Evolutionary conservation across 441 rosid genomes (phyloP), one percentile per base, ranked within the genome.

Genomic region (Pelargonium australe): DNA sequence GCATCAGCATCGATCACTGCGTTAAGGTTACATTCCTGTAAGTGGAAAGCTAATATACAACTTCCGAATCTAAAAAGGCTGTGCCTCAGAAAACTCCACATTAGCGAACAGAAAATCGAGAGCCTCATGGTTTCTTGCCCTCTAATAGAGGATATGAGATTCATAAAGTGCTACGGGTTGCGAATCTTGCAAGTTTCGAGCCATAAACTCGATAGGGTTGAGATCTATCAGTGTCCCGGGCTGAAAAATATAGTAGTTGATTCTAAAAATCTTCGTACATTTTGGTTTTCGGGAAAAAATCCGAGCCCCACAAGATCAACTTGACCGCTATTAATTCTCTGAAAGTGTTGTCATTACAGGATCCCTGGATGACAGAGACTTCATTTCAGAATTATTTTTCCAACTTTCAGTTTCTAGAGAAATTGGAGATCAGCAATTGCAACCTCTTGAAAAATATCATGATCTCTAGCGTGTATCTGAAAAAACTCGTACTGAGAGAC

Each of bases 101-200:
- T 76, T 28, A 51, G 57, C 40, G 78, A 67, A 23, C 17, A 40
- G 49, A 70, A 17, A 3, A 51, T 78, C n/a, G 10, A 23, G 65
- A 63, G 70, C 45, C 20, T 78, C 70, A 71, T 78, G 28, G 41
- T 1, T 10, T 12, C 71, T 61, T 78, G 79, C 72, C 78, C 80
- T 68, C 73, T 70, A 47, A 71, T 78, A 45, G 63, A 74, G 69
- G 80, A 78, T 68, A 70, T 78, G 55, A 76, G 84, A 64, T 72
- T 81, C 41, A 61, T 76, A 31, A 28, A 25, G 45, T 68, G 74
- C 68, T 71, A 2, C 5, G 77, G 84, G 57, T 65, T 74, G 45
- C 68, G 63, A 61, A 44, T 4, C 57, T 64, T 69, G 2, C 44
- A 16, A 37, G 68, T 81, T 40, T 44, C 73, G 0, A 47, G 67